phyloP scores from a whole-genome alignment of 495 filamentous ascomycete species.

The Astrocystis sublimbata region DNA sequence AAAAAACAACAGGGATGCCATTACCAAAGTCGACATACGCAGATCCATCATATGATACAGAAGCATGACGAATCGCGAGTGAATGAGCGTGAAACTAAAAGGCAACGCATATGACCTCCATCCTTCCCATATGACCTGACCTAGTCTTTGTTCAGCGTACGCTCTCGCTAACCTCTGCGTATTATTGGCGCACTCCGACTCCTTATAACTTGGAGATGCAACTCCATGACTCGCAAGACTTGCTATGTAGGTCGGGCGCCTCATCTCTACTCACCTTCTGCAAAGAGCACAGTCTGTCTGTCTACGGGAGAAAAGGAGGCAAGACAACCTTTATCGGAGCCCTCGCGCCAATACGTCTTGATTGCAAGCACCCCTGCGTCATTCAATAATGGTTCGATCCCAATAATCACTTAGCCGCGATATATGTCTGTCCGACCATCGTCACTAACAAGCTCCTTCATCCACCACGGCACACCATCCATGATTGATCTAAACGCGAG shows the following conservation, averaged over 20 bases:
- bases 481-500: neutral
- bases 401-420: too few relatives aligned
- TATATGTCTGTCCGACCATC: too few relatives aligned
- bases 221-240: neutral
- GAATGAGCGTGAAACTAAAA: neutral
- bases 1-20: too few relatives aligned
- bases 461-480: neutral
- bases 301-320: neutral
- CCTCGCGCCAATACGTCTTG: too few relatives aligned
- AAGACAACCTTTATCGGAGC: neutral
- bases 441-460: neutral
- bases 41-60: neutral
- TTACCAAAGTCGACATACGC: too few relatives aligned
- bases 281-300: too few relatives aligned
- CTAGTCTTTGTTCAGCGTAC: neutral
- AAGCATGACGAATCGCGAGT: neutral
- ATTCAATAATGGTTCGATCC: too few relatives aligned
- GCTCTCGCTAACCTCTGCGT: neutral
- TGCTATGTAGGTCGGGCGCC: neutral
- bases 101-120: neutral
- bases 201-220: neutral
- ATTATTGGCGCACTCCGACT: neutral
- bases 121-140: neutral
- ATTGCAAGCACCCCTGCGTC: too few relatives aligned
- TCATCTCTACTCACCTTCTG: neutral